phyloP scores from a whole-genome alignment of 306 rosid genomes.

The Rosa lucieae region DNA sequence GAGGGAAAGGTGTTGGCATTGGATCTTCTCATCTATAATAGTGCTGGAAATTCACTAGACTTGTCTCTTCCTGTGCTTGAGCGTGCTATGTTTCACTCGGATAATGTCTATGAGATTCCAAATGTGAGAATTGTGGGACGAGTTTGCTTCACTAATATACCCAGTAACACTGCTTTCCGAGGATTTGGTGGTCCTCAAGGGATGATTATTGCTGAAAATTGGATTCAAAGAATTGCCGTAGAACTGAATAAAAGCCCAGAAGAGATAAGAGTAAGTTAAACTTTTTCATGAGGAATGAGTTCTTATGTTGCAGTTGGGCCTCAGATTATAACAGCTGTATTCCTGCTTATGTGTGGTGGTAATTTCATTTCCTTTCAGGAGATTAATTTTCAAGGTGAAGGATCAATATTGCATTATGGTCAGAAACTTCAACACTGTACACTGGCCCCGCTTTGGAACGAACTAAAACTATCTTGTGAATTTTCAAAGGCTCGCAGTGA shows the following conservation, averaged over 20 bases:
- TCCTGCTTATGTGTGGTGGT: conserved; percentile 22
- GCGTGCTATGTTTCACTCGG: conserved; percentile 95
- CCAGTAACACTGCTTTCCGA: conserved; percentile 93
- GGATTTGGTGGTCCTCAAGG: conserved; percentile 99
- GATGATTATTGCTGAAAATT: conserved; percentile 86
- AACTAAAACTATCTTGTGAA: conserved; percentile 72
- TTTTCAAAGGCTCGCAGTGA: conserved; percentile 62
- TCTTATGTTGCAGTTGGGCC: conserved; percentile 6
- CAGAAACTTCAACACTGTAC: conserved; percentile 74
- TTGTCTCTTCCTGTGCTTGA: conserved; percentile 84
- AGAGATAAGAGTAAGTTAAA: conserved; percentile 64
- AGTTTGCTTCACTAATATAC: conserved; percentile 83
- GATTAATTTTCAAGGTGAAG: conserved; percentile 91
- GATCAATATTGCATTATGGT: conserved; percentile 75
- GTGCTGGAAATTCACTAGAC: conserved; percentile 88
- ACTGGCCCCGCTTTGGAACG: conserved; percentile 65
- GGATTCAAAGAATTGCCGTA: conserved; percentile 85
- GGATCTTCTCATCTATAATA: conserved; percentile 89
- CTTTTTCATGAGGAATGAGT: conserved; percentile 6
- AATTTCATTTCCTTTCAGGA: conserved; percentile 49
- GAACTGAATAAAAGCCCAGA: conserved; percentile 86
- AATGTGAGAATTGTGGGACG: conserved; percentile 77
- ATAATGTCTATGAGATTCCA: conserved; percentile 96
- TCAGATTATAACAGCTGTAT: conserved; percentile 21
- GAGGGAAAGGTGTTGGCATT: conserved; percentile 84